phyloP scores from a whole-genome alignment of 2,329 filamentous ascomycete species.

The Epicoccum sorghinum region DNA sequence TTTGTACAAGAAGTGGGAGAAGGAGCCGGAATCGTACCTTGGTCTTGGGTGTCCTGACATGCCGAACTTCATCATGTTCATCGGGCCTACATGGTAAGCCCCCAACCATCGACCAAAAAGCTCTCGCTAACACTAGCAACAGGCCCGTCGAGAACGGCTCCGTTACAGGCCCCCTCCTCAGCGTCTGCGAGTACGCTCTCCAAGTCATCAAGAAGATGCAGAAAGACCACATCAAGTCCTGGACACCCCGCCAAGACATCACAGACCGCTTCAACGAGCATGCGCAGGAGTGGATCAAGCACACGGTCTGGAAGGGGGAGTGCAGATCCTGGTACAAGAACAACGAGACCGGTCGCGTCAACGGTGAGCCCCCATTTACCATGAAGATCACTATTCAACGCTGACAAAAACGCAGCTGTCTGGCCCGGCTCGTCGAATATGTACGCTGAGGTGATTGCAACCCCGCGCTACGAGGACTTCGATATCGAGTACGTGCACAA shows the following conservation, averaged over 20 bases:
- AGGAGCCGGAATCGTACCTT: constrained; percentile 49
- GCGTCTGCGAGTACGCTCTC: constrained; percentile 50
- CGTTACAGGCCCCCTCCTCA: constrained; percentile 50
- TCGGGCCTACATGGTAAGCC: constrained; percentile 43
- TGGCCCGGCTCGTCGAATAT: constrained; percentile 60
- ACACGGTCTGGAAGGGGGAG: constrained; percentile 56
- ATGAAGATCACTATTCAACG: too few species aligned
- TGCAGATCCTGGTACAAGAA: constrained; percentile 57
- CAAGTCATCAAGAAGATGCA: constrained; percentile 56
- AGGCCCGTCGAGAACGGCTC: constrained; percentile 56
- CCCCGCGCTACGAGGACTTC: constrained; percentile 53
- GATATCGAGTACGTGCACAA: constrained; percentile 49
- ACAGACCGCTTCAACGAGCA: constrained; percentile 54
- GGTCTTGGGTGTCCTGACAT: constrained; percentile 52
- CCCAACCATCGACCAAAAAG: background rate
- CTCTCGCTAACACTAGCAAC: background rate
- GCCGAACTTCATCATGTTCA: constrained; percentile 52
- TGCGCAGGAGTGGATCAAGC: constrained; percentile 55
- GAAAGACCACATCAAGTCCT: constrained; percentile 52
- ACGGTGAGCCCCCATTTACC: constrained; percentile 16
- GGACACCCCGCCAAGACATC: constrained; percentile 49
- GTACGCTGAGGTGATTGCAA: constrained; percentile 50
- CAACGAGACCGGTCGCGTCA: constrained; percentile 44
- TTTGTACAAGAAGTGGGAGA: constrained; percentile 50
- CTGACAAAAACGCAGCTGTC: constrained; percentile 44